phyloP scores from a whole-genome alignment of 129 eudicot species.

The Ambrosia artemisiifolia region DNA sequence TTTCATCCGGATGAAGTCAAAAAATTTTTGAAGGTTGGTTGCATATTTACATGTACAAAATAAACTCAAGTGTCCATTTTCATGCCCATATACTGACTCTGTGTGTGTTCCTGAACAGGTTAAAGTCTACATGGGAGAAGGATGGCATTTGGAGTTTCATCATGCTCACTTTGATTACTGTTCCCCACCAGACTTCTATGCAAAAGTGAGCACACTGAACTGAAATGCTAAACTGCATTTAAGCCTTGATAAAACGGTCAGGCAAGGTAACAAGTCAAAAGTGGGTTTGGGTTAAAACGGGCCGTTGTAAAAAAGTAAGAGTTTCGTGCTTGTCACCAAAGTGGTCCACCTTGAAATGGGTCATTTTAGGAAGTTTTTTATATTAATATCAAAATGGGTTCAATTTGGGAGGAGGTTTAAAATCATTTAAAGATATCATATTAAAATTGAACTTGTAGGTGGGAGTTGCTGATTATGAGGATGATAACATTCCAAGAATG shows the following conservation, averaged over 20 bases:
- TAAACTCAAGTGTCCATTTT: neutral
- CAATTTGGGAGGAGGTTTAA: too few species aligned
- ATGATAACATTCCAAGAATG: slow-evolving; percentile 39
- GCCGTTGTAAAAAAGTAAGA: too few species aligned
- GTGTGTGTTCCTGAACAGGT: slow-evolving; percentile 36
- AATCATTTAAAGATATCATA: too few species aligned
- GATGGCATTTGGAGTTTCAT: slow-evolving; percentile 72
- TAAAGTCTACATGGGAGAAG: slow-evolving; percentile 76
- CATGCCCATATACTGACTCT: neutral
- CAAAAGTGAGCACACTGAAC: slow-evolving; percentile 35
- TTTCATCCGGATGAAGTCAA: slow-evolving; percentile 43
- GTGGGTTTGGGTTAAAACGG: too few species aligned
- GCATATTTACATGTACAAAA: neutral
- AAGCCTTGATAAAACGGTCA: too few species aligned
- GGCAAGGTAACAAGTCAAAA: too few species aligned
- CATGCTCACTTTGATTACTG: slow-evolving; percentile 56
- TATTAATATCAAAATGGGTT: too few species aligned
- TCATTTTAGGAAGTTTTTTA: too few species aligned
- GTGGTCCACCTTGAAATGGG: too few species aligned
- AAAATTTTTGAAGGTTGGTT: slow-evolving; percentile 53
- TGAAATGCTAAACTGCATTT: neutral
- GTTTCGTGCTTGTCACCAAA: too few species aligned
- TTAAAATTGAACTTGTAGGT: slow-evolving; percentile 39
- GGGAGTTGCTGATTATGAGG: slow-evolving; percentile 54
- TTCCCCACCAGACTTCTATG: slow-evolving; percentile 81